These are phyloP conservation scores for Pseudogymnoascus sp. DNA, from an alignment of 2,329 filamentous ascomycete species.

Conservation along the genomic window DNA sequence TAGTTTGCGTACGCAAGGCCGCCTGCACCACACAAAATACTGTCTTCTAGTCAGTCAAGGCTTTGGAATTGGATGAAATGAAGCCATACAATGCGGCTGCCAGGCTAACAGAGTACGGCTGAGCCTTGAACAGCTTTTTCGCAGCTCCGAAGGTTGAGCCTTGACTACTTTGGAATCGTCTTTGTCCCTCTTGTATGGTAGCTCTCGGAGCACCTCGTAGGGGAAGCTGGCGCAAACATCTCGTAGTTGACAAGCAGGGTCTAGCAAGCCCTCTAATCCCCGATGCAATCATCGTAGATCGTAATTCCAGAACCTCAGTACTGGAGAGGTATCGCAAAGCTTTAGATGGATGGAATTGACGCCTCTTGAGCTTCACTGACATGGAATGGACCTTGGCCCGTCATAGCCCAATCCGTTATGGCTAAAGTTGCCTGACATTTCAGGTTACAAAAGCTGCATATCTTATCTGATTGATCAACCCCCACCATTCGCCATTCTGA, in stretches of 20 bases:
- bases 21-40: conserved; percentile 23
- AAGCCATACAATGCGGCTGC: conserved; percentile 22
- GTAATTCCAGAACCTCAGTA: not conserved
- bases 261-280: conserved; percentile 1
- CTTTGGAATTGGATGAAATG: not conserved
- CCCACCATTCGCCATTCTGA: conserved; percentile 3
- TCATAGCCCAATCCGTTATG: not conserved
- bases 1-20: conserved; percentile 25
- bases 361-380: not conserved
- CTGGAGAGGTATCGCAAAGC: not conserved
- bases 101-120: conserved; percentile 25
- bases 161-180: not conserved
- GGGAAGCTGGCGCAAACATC: conserved; percentile 1
- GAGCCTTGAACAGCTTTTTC: conserved; percentile 21
- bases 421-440: not conserved
- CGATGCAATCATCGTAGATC: not conserved
- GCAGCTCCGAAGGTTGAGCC: conserved; percentile 12
- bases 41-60: conserved; percentile 13
- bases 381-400: not conserved
- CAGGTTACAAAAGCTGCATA: not conserved
- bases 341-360: not conserved
- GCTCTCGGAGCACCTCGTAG: not conserved
- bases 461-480: conserved; percentile 7
- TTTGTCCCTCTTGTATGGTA: not conserved
- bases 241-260: not conserved